Conservation (phyloP, 176 grass and related monocot genomes). For the Musa schizocarpa region DNA sequence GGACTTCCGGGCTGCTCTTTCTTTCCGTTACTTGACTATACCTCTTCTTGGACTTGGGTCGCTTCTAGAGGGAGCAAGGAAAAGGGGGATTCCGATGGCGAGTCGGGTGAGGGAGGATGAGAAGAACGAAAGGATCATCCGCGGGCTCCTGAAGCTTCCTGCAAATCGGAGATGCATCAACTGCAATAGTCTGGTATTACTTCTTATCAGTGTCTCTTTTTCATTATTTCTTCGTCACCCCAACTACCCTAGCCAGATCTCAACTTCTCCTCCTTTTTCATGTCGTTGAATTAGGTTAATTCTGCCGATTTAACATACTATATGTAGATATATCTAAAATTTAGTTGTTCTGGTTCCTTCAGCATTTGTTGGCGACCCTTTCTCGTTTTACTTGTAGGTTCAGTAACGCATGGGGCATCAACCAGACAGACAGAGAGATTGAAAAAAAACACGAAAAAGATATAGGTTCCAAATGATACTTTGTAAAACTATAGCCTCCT, state of each 20-base stretch:
- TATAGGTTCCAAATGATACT: too few species aligned
- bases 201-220: background rate
- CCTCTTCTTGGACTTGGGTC: background rate
- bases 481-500: too few species aligned
- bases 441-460: too few species aligned
- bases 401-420: too few species aligned
- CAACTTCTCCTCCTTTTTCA: background rate
- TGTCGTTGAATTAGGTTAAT: background rate
- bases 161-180: constrained; percentile 54
- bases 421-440: too few species aligned
- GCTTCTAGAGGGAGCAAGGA: background rate
- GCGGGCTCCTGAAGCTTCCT: constrained; percentile 41
- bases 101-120: constrained; percentile 54
- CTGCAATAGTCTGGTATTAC: constrained; percentile 48
- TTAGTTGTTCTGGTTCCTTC: too few species aligned
- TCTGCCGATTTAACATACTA: background rate
- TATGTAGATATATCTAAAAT: too few species aligned
- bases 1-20: too few species aligned
- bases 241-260: background rate
- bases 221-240: background rate
- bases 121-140: constrained; percentile 47
- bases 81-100: constrained; percentile 22
- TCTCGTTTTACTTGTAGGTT: too few species aligned
- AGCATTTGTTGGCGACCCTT: too few species aligned
- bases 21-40: too few species aligned